These are phyloP conservation scores for Posidonia australis DNA, from an alignment of 106 monocot species.

Conservation along the genomic window DNA sequence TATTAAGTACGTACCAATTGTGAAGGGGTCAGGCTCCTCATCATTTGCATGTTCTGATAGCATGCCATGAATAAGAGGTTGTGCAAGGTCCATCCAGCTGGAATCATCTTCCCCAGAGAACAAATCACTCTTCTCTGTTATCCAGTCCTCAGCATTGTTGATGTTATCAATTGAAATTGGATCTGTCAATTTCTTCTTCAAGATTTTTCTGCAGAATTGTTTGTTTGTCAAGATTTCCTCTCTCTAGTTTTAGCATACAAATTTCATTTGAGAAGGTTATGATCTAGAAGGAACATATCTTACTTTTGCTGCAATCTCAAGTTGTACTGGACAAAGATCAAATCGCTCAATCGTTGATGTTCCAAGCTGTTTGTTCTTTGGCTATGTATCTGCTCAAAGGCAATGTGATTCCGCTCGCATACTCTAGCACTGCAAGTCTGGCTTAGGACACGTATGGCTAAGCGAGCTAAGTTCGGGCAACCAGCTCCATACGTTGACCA, in stretches of 20 bases:
- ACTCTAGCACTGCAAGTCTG: slow-evolving; percentile 85
- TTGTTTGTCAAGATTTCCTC: background rate
- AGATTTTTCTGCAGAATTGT: slow-evolving; percentile 33
- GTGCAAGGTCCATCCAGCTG: slow-evolving; percentile 63
- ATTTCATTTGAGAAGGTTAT: background rate
- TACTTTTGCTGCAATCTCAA: slow-evolving; percentile 78
- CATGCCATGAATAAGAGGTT: slow-evolving; percentile 15
- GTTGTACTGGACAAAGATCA: slow-evolving; percentile 76
- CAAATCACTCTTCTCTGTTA: slow-evolving; percentile 47
- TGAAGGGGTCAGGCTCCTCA: slow-evolving; percentile 51
- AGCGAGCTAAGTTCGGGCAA: slow-evolving; percentile 71
- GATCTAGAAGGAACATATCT: background rate
- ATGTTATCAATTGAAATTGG: slow-evolving; percentile 58
- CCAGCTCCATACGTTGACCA: slow-evolving; percentile 93
- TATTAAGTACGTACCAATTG: slow-evolving; percentile 28
- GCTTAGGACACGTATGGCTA: slow-evolving; percentile 79
- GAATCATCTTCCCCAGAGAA: slow-evolving; percentile 19
- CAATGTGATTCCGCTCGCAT: slow-evolving; percentile 38
- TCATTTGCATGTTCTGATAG: slow-evolving; percentile 25
- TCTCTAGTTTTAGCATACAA: background rate
- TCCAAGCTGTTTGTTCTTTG: slow-evolving; percentile 65
- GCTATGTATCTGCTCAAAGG: slow-evolving; percentile 75
- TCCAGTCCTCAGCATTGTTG: slow-evolving; percentile 57
- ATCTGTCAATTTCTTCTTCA: slow-evolving; percentile 43
- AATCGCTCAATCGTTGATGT: slow-evolving; percentile 66